Conservation (phyloP, 495 filamentous ascomycete genomes). For the Hyaloscypha hepaticicola region DNA sequence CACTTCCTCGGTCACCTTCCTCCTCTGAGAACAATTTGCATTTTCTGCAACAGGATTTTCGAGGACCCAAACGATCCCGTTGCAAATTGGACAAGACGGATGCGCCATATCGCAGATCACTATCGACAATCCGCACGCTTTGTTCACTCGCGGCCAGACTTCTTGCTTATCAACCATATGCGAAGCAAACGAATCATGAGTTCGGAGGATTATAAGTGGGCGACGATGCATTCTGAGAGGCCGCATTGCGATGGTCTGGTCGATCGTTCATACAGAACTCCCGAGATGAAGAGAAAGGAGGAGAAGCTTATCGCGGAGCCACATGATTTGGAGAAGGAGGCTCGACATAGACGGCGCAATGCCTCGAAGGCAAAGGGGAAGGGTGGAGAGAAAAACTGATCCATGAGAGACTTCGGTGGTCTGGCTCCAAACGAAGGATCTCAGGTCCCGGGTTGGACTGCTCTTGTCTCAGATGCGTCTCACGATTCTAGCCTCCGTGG, state of each 20-base stretch:
- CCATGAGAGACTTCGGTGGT: not conserved
- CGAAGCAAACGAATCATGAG: not conserved
- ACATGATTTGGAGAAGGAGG: conserved; percentile 27
- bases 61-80: conserved; percentile 4
- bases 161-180: conserved; percentile 26
- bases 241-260: conserved; percentile 6
- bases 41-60: conserved; percentile 40
- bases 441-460: not conserved
- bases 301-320: conserved; percentile 1
- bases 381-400: not conserved
- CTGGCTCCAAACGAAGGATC: not conserved
- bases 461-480: not conserved
- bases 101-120: conserved; percentile 46
- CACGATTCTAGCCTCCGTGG: not conserved
- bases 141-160: conserved; percentile 42
- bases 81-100: conserved; percentile 32
- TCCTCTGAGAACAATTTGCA: conserved; percentile 43
- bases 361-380: not conserved
- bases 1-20: conserved; percentile 35
- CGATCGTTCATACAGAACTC: not conserved
- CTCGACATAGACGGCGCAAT: conserved; percentile 19
- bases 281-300: conserved; percentile 17
- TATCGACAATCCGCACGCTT: conserved; percentile 28
- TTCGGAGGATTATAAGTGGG: conserved; percentile 12
- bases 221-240: conserved; percentile 20